Evolutionary conservation across 1,284 basidiomycete genomes (phyloP), one percentile per base, ranked within the genome.

Genomic region (Ceratobasidium sp.): DNA sequence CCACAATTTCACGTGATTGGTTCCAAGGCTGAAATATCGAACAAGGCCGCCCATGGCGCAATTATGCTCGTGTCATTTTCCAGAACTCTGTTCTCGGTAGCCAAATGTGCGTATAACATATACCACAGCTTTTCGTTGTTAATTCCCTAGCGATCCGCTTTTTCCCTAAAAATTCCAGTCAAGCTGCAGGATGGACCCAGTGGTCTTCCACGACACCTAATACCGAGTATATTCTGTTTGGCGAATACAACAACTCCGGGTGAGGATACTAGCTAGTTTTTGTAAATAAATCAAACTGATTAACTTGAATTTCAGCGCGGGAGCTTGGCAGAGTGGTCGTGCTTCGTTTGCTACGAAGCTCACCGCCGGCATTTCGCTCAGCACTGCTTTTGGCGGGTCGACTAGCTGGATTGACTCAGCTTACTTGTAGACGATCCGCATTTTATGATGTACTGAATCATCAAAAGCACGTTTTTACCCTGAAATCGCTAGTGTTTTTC

Each of bases 391-490:
- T 41, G 72, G 69, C 29, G 74, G 75, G 7, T 76, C 74, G 41
- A 78, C 78, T 6, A 76, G 73, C 71, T 78, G 78, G 78, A 74
- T 78, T 24, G 77, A 78, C 57, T 59, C 78, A 1, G 36, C 60
- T 2, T 78, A 76, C 31, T 36, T 77, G 54, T 75, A 63, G 51
- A 65, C 14, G 19, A 33, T 8, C 19, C 31, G 15, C 19, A 7
- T 27, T 24, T 27, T 9, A 15, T 33, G 54, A 3, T 31, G 5
- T 33, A 31, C 53, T 24, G 53, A 14, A 29, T 54, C 27, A 6
- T 24, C 19, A 19, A n/a, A n/a, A n/a, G n/a, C n/a, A n/a, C n/a
- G n/a, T n/a, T n/a, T n/a, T n/a, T n/a, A n/a, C 11, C 36, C 36
- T 11, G 36, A 41, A 41, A 41, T 11, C 36, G 11, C 11, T 41